Evolutionary conservation across 75 land plant species (phyloP), one percentile per base, ranked within the genome.

Genomic region (Pinus albicaulis): DNA sequence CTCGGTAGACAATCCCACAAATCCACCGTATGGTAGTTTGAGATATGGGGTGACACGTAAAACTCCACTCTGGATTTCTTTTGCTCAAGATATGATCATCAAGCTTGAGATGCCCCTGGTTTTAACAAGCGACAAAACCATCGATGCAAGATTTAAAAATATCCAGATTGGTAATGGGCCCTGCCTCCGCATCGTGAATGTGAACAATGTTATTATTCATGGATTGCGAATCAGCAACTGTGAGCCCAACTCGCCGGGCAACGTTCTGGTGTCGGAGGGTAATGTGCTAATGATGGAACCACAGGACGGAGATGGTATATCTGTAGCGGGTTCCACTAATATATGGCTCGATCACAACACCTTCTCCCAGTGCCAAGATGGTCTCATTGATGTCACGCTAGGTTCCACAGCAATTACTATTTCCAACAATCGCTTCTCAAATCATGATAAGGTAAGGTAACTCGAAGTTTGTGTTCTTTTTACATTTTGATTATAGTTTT

Each of bases 331-430:
- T 0, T 77, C 86, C 0, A 77, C 80, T 4, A 82, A 89, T 74
- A 58, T 91, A 7, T 89, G 93, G 93, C 83, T 91, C 36, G 93
- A 91, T 69, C 93, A 91, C 80, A 88, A 88, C 77, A 86, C 85
- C 7, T 76, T 91, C 10, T 84, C 76, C 74, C 24, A 68, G 36
- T 78, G 83, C 74, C 23, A 72, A 0, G 90, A 91, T 72, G 89
- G 91, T 15, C 76, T 88, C 3, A 59, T 88, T 24, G 90, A 88
- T 73, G 89, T 84, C 38, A 91, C 90, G 14, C 81, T 72, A 25
- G 88, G 83, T 5, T 91, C 90, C 58, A 91, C 88, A 1, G 85
- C 70, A 34, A 70, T 88, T 17, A 91, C 93, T 75, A 77, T 91
- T 72, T 91, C 90, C 55, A 91, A 91, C 82, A 91, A 88, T 74